A percentile compares a stretch with the other conserved stretches of the same genome.
phyloP scores from a whole-genome alignment of 192 early-diverging fungal species.

The Chytriomyces hyalinus region DNA sequence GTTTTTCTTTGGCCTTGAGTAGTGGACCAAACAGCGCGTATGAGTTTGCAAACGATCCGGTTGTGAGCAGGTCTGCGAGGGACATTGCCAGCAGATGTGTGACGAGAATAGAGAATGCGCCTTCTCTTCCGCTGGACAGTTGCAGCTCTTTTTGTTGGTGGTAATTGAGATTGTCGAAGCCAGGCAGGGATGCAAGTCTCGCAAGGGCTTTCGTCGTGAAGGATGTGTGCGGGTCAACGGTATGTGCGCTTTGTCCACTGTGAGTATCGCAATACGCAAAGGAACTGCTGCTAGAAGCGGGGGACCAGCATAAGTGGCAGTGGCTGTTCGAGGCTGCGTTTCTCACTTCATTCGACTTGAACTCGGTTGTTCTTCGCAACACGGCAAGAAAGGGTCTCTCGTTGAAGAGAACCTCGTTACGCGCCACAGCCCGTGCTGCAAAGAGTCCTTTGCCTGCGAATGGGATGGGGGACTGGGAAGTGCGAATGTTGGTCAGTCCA shows the following conservation, averaged over 20 bases:
- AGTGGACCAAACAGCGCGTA: background rate
- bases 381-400: constrained; percentile 18
- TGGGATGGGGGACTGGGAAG: background rate
- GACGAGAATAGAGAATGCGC: constrained; percentile 13
- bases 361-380: background rate
- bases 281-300: background rate
- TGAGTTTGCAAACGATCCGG: constrained; percentile 8
- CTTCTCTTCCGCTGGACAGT: constrained; percentile 7
- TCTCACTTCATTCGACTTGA: background rate
- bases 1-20: constrained; percentile 14
- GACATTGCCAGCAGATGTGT: constrained; percentile 17
- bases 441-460: constrained; percentile 14
- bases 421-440: background rate
- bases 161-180: background rate
- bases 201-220: background rate
- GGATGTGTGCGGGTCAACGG: background rate
- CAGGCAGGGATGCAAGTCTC: background rate
- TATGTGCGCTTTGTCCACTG: background rate
- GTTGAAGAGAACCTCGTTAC: background rate
- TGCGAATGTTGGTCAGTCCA: background rate
- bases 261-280: background rate
- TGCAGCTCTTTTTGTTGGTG: background rate
- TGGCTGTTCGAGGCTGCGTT: background rate
- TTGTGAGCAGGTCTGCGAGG: constrained; percentile 21
- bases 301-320: background rate